These are phyloP conservation scores for Helenozyma rhizophorensis DNA, from an alignment of 805 yeast genomes.

Conservation along the genomic window DNA sequence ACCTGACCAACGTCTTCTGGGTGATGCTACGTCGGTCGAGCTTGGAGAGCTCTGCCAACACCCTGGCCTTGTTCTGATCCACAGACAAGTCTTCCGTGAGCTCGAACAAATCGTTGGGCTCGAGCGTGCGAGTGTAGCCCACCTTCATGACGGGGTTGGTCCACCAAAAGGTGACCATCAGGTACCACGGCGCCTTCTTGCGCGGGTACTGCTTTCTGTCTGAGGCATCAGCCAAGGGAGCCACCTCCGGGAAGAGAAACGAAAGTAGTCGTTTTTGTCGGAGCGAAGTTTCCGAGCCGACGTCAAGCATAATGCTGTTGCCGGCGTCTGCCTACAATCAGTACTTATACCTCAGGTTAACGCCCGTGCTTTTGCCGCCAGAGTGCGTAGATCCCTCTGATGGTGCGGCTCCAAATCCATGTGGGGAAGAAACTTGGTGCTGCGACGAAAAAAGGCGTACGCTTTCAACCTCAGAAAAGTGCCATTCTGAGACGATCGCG, in stretches of 20 bases:
- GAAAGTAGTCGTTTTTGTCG: constrained; percentile 33
- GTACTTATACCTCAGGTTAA: too few relatives aligned
- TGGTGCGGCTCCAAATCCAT: too few relatives aligned
- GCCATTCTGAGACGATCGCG: too few relatives aligned
- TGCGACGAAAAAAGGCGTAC: too few relatives aligned
- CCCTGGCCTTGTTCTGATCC: constrained; percentile 8
- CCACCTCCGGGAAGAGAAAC: constrained; percentile 36
- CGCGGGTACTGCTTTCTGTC: constrained; percentile 48
- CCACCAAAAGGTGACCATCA: constrained; percentile 8
- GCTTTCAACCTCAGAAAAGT: too few relatives aligned
- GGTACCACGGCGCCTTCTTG: constrained; percentile 23
- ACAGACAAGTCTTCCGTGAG: constrained; percentile 11
- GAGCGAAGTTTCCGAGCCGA: constrained; percentile 8
- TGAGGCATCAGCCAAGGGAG: constrained; percentile 46
- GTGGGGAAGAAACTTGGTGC: too few relatives aligned
- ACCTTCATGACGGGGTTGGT: constrained; percentile 13
- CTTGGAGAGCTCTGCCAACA: constrained; percentile 1
- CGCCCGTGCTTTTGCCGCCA: too few relatives aligned
- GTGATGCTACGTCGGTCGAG: not conserved
- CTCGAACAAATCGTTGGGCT: constrained; percentile 14
- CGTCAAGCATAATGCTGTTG: too few relatives aligned
- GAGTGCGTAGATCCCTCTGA: too few relatives aligned
- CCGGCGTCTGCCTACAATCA: too few relatives aligned
- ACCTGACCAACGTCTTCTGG: not conserved
- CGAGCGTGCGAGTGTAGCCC: constrained; percentile 19